Base-by-base conservation (phyloP, 495 filamentous ascomycete genomes). In the Penicillium daleae region DNA sequence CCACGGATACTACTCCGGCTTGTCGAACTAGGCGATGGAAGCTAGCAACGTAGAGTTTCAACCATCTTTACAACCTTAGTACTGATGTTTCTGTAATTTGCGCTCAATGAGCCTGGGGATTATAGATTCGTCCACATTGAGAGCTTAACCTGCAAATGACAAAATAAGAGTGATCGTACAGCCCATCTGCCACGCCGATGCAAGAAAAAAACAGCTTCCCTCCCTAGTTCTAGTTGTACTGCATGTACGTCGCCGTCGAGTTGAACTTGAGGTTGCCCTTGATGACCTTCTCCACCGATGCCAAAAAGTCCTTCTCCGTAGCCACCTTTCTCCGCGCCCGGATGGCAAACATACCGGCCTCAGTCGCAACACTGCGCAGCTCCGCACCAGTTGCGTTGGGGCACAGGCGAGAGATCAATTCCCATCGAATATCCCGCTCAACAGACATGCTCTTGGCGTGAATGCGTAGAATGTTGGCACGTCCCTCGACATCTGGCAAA, bases 361-460 rank as follows among this genome's bases (percentile, higher is more conserved):
- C 95, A n/a, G 95, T 99, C 66, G 95, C 97, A 61, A 99, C 95
- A 81, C 92, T 95, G 66, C 89, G 80, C 69, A 99, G 79, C 80
- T 99, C 95, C 39, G 95, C 95, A 73, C 95, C 95, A 10, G 95
- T 99, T 60, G 92, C 89, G 80, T 99, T 98, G 61, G 95, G 95
- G 82, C 95, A 99, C 67, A 99, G 82, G 66, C 95, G 87, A 37
- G 92, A 96, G 64, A 99, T 98, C 54, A 99, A 80, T 81, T 99
- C 95, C 95, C 95, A 99, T 76, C 95, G 87, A 71, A 99, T 98
- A 75, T 99, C 95, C 26, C 95, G 87, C 85, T 99, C 95, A 33
- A 98, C 96, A 26, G 92, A 96, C 95, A 99, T 99, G 72, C 92
- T 96, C 90, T 99, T 99, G 66, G 95, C 95, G 78, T 99, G 95